A percentile compares a stretch with the other conserved stretches of the same genome.
These are phyloP conservation scores for Pestalotiopsis sp. DNA, from an alignment of 2,329 filamentous ascomycete species.

Conservation along the genomic window DNA sequence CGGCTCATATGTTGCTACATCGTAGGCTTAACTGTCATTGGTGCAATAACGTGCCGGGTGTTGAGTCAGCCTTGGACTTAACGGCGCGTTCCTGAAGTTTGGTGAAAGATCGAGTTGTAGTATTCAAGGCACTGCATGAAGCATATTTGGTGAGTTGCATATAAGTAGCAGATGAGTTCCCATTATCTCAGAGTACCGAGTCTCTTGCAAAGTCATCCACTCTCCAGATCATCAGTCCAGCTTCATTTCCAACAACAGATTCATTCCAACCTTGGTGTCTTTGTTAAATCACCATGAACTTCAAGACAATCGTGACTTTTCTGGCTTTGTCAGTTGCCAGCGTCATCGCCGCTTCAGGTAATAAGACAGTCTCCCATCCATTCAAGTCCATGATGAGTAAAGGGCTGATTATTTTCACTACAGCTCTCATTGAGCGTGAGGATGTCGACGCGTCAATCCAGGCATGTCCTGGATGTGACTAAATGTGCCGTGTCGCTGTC, in stretches of 20 bases:
- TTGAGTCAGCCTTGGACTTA: neutral
- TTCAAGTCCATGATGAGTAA: too few relatives aligned
- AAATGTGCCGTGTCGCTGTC: too few relatives aligned
- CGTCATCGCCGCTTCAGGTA: slow-evolving; percentile 9
- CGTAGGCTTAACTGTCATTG: neutral
- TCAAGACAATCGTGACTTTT: slow-evolving; percentile 2
- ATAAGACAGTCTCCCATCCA: neutral
- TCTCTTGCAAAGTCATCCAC: too few relatives aligned
- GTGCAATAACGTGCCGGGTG: neutral
- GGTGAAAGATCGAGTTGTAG: too few relatives aligned
- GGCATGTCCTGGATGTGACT: too few relatives aligned
- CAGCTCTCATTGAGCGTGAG: neutral
- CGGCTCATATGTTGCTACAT: neutral
- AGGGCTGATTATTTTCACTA: neutral
- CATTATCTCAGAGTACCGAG: too few relatives aligned
- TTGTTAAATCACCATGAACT: neutral
- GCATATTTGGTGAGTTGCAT: too few relatives aligned
- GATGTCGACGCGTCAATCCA: neutral
- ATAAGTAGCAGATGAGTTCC: too few relatives aligned
- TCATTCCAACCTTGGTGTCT: neutral
- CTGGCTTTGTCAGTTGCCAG: neutral
- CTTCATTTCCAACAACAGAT: neutral
- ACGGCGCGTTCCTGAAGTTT: too few relatives aligned
- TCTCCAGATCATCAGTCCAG: neutral
- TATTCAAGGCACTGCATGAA: too few relatives aligned